Base-by-base conservation (phyloP, 257 asterid genomes). In the Catharanthus roseus region DNA sequence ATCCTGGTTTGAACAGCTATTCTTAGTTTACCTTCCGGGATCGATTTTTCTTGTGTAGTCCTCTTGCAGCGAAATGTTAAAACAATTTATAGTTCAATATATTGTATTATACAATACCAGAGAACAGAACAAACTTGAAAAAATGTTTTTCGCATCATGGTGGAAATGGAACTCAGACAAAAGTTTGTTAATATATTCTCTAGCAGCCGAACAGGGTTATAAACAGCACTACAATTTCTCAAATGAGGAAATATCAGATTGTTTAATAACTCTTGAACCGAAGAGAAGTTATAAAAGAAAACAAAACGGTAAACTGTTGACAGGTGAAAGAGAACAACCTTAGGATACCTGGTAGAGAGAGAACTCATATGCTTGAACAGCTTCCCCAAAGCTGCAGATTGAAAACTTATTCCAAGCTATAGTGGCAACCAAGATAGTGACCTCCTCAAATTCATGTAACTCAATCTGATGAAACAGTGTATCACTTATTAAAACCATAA, bases 391-490 rank as follows among this genome's bases (percentile, higher is more conserved):
- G 28, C 83, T 90, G 77, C 88, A 74, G 44, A 86, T 65, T 34
- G 85, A 84, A 61, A 86, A 77, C 77, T 83, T 87, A 77, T 83
- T 83, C 97, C 96, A 90, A 67, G 96, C 96, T 74, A 92, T 71
- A 68, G 90, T 90, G 45, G 89, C 86, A 42, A 66, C 53, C 75
- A 92, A 79, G 78, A 85, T 70, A 58, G 96, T 76, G 56, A 88
- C 84, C 77, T 82, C 92, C 73, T 84, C 89, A 62, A 79, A 84
- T 78, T 92, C 97, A 72, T 80, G 88, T 75, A 92, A 77, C 85
- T 87, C 96, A 80, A 92, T 84, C 97, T 91, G 90, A 77, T 70
- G 56, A 73, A 71, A 61, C 62, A 45, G 28, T 49, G 33, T 23
- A 69, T 53, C 10, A 33, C 19, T 19, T 41, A 34, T 62, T 34